Conservation (phyloP, 179 eudicot species). For the Actinidia chinensis region DNA sequence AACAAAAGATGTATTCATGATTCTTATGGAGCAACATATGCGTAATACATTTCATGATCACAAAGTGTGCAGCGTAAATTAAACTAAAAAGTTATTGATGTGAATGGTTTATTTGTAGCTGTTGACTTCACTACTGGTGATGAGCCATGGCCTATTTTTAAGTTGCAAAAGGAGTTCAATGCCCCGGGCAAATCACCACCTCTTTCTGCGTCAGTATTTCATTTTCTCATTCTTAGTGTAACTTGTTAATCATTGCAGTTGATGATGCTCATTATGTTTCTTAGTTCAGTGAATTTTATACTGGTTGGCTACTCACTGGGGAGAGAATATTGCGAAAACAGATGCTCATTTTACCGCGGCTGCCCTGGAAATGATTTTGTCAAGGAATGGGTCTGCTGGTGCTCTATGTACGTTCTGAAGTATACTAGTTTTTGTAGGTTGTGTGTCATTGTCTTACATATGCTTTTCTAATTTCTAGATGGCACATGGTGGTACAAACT, state of each 20-base stretch:
- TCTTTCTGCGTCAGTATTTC: slow-evolving; percentile 69
- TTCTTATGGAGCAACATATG: neutral
- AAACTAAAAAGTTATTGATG: neutral
- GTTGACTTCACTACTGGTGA: slow-evolving; percentile 93
- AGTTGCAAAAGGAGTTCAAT: slow-evolving; percentile 89
- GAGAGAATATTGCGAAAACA: slow-evolving; percentile 74
- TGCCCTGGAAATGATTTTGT: slow-evolving; percentile 70
- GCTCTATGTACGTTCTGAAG: slow-evolving; percentile 68
- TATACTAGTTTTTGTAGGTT: slow-evolving; percentile 12
- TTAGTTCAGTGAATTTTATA: slow-evolving; percentile 75
- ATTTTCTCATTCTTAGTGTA: slow-evolving; percentile 5
- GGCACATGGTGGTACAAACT: slow-evolving; percentile 98
- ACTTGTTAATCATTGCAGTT: slow-evolving; percentile 2
- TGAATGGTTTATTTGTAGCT: slow-evolving; percentile 42
- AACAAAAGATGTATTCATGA: neutral
- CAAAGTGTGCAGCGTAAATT: neutral
- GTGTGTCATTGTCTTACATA: slow-evolving; percentile 19
- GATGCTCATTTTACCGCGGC: slow-evolving; percentile 71
- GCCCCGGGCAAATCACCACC: slow-evolving; percentile 97
- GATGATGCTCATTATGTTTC: slow-evolving; percentile 29
- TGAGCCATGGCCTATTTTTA: slow-evolving; percentile 87
- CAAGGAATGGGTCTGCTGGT: slow-evolving; percentile 86
- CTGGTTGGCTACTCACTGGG: slow-evolving; percentile 99
- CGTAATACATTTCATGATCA: neutral
- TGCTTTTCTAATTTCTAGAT: slow-evolving; percentile 48